These are phyloP conservation scores for Pleodorina starrii DNA, from an alignment of 139 green algal species.

Conservation along the genomic window DNA sequence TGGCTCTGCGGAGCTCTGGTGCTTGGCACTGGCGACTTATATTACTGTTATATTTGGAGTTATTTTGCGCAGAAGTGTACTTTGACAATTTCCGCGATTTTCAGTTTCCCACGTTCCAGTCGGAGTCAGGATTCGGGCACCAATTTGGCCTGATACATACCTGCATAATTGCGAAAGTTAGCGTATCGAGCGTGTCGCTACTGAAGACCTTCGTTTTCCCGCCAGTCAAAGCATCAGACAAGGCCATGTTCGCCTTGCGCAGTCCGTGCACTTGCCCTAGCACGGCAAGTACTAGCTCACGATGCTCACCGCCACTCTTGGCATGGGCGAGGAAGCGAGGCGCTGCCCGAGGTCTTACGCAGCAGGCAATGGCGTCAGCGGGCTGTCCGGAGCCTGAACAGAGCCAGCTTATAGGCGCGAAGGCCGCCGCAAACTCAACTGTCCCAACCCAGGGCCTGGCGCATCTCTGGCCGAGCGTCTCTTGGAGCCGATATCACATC, in stretches of 20 bases:
- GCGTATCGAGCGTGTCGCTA: too few relatives aligned
- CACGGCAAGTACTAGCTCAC: neutral
- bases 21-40: too few relatives aligned
- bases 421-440: neutral
- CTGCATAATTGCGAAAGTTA: too few relatives aligned
- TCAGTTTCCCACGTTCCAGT: too few relatives aligned
- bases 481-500: constrained; percentile 41
- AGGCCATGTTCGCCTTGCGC: neutral
- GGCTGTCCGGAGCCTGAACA: neutral
- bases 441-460: neutral
- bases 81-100: too few relatives aligned
- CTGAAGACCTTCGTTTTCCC: too few relatives aligned
- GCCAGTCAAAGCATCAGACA: too few relatives aligned
- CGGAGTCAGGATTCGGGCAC: too few relatives aligned
- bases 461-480: constrained; percentile 13
- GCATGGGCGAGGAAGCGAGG: neutral
- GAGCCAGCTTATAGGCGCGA: neutral
- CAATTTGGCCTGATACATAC: too few relatives aligned
- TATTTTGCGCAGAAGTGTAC: too few relatives aligned
- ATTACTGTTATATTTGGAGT: too few relatives aligned
- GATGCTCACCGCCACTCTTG: neutral
- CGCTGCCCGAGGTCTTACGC: neutral
- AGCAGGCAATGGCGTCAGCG: neutral
- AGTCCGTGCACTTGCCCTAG: neutral
- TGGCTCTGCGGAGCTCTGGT: too few relatives aligned